Conservation (phyloP, 345 rosid species). For the Clausena lansium region DNA sequence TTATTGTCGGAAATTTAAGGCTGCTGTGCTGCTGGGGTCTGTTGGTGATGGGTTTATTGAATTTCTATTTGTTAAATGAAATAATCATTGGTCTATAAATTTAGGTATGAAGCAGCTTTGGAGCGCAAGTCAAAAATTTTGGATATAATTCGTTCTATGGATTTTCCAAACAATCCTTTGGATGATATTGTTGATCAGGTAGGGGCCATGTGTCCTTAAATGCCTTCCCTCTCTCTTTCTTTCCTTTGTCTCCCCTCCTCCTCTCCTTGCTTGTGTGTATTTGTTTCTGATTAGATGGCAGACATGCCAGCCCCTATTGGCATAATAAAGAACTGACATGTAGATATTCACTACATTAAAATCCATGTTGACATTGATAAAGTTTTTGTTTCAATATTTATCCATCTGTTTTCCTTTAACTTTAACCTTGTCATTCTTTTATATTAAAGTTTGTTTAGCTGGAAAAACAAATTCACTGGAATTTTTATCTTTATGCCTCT, state of each 20-base stretch:
- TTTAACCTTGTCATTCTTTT: neutral
- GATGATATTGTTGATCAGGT: conserved; percentile 99
- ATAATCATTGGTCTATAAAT: conserved; percentile 11
- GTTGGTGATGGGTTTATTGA: conserved; percentile 9
- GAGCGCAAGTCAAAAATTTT: conserved; percentile 82
- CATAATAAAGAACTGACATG: neutral
- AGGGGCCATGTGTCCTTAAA: conserved; percentile 1
- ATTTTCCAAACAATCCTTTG: conserved; percentile 97
- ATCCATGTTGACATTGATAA: neutral
- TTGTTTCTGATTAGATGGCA: neutral
- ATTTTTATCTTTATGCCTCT: neutral
- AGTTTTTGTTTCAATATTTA: neutral
- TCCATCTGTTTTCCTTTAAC: neutral
- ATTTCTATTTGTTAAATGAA: conserved; percentile 8
- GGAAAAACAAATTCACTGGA: neutral
- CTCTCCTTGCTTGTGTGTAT: neutral
- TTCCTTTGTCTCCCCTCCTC: neutral
- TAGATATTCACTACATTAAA: neutral
- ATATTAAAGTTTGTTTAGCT: neutral
- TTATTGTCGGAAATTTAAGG: neutral
- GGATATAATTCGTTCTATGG: conserved; percentile 80
- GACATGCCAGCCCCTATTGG: neutral
- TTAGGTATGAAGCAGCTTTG: conserved; percentile 84
- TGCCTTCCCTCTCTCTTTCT: neutral
- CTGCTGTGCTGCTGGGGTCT: neutral